Conservation (phyloP, 2,329 filamentous ascomycete species). For the Fusarium dimerum region DNA sequence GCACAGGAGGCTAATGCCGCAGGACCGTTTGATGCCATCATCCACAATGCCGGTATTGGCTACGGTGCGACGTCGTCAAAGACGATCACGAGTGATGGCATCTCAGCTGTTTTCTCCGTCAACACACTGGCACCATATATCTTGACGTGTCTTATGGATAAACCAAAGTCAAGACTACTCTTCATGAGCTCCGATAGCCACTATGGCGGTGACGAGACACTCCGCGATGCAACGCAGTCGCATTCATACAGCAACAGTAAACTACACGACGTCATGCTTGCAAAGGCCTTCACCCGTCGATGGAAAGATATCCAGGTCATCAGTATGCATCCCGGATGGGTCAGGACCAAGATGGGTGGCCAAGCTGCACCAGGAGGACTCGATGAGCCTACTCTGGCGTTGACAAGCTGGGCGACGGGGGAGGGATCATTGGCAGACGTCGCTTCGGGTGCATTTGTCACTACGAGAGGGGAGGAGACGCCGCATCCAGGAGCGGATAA, state of each 20-base stretch:
- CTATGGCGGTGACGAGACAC: constrained; percentile 15
- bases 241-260: constrained; percentile 22
- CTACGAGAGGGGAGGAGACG: constrained; percentile 5
- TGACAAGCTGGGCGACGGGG: constrained; percentile 16
- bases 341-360: constrained; percentile 23
- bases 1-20: constrained; percentile 15
- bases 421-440: constrained; percentile 9
- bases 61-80: constrained; percentile 13
- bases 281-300: constrained; percentile 18
- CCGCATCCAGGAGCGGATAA: constrained; percentile 15
- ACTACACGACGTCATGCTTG: constrained; percentile 21
- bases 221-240: constrained; percentile 14
- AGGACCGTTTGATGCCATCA: constrained; percentile 18
- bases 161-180: constrained; percentile 4
- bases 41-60: constrained; percentile 23
- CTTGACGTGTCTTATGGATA: constrained; percentile 18
- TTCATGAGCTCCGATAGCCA: constrained; percentile 25
- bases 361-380: constrained; percentile 9
- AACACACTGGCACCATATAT: constrained; percentile 22
- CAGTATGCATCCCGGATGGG: constrained; percentile 24
- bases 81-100: constrained; percentile 10
- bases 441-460: constrained; percentile 14
- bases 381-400: constrained; percentile 7
- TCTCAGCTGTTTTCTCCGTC: constrained; percentile 21
- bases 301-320: constrained; percentile 17